phyloP scores from a whole-genome alignment of 192 early-diverging fungal species.

The Thoreauomyces humboldtii region DNA sequence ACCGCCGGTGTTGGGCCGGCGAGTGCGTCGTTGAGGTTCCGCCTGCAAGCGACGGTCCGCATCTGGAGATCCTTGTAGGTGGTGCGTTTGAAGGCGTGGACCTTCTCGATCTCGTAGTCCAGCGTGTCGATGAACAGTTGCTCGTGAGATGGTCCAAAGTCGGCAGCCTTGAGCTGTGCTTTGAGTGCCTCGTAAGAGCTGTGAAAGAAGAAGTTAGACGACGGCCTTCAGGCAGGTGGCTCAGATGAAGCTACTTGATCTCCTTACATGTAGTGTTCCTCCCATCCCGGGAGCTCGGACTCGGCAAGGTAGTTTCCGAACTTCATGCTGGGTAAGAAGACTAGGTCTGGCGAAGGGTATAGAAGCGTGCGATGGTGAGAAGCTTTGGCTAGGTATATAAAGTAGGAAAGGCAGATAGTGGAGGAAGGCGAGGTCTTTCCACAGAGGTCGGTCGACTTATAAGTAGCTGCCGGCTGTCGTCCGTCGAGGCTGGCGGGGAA shows the following conservation, averaged over 20 bases:
- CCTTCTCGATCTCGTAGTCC: constrained; percentile 6
- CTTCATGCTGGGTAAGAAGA: no score
- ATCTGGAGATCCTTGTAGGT: not conserved
- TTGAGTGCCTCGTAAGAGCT: not conserved
- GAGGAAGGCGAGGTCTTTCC: no score
- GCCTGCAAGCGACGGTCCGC: not conserved
- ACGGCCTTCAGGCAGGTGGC: no score
- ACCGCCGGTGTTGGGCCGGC: constrained; percentile 6
- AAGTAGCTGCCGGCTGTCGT: no score
- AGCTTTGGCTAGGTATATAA: no score
- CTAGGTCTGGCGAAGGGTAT: no score
- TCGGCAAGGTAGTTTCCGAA: constrained; percentile 8
- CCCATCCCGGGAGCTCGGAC: constrained; percentile 11
- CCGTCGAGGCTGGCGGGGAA: no score
- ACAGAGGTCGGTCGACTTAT: no score
- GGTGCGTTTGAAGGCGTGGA: not conserved
- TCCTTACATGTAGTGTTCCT: constrained; percentile 14
- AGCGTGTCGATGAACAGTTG: constrained; percentile 3
- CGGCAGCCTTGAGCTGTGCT: not conserved
- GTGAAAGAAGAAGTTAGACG: no score
- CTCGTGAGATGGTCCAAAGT: not conserved
- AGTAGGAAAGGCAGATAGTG: no score
- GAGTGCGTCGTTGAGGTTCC: not conserved
- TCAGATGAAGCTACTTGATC: no score
- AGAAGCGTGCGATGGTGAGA: no score